Evolutionary conservation across 1,284 basidiomycete species (phyloP), one percentile per base, ranked within the genome.

Genomic region (Trametes hirsuta): DNA sequence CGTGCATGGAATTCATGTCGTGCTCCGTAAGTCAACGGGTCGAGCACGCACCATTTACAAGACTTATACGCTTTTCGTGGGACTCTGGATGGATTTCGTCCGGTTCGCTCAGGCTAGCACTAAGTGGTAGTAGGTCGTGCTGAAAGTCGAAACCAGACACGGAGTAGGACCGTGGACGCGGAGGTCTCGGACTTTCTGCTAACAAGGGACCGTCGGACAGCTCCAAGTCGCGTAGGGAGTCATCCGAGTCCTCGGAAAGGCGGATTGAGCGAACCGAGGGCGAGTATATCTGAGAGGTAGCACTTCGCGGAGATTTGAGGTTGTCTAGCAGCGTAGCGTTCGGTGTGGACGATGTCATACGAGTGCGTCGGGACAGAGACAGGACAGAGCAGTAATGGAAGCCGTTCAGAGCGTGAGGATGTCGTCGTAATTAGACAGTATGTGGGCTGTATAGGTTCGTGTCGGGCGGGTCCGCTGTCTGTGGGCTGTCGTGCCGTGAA

Each of bases 91-190:
- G 75, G 14, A 76, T 66, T 40, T 77, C 74, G 21, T 87, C 85
- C 10, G 84, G 82, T 64, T 91, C 88, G 44, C 84, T 88, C 59
- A 93, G 74, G 70, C 90, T 94, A 12, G 86, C 78, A 57, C 84
- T 89, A 34, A 95, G 78, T 0, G 93, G 93, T 21, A 95, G 76
- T 64, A 94, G 76, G 62, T 92, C 87, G 51, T 81, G 81, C 71
- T 90, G 84, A 68, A 93, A 94, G 67, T 93, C 85, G 71, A 94
- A 93, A 10, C 88, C 87, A 1, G 87, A 81, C 37, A 90, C 74
- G n/a, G 90, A 93, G 72, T 86, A 86, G 2, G 88, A 86, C 15
- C 89, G 79, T 49, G 74, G 74, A 37, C 84, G 81, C 55, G 62
- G 53, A 52, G 63, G 67, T 58, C 64, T 64, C 48, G 66, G 68